Evolutionary conservation across 805 yeast species (phyloP).

Genomic region (Spathaspora boniae): DNA sequence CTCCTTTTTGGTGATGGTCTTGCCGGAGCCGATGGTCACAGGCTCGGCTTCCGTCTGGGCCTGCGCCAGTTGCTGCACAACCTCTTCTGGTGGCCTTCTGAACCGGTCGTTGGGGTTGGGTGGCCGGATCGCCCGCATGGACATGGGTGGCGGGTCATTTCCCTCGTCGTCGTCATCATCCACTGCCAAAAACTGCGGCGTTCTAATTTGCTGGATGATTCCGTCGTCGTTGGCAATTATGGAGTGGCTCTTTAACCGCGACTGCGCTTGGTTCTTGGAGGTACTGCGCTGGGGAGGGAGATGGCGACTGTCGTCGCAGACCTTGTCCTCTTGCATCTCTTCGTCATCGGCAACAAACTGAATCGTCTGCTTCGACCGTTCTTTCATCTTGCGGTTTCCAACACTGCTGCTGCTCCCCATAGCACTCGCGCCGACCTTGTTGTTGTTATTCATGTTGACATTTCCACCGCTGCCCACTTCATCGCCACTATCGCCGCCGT

Average conservation of each 20-base stretch:
- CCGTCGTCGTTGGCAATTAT: slow-evolving; percentile 35
- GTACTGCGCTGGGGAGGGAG: background rate
- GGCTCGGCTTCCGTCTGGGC: background rate
- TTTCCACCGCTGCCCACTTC: too few relatives aligned
- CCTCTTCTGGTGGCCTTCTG: too few relatives aligned
- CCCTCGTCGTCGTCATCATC: slow-evolving; percentile 19
- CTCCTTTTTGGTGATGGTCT: slow-evolving; percentile 28
- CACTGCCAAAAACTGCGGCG: slow-evolving; percentile 30
- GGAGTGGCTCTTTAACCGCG: slow-evolving; percentile 12
- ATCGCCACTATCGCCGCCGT: slow-evolving; percentile 10
- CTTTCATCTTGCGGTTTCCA: too few relatives aligned
- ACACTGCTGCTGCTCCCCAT: slow-evolving; percentile 55
- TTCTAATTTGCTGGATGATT: slow-evolving; percentile 30
- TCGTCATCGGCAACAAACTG: slow-evolving; percentile 50
- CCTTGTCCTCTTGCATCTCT: slow-evolving; percentile 9
- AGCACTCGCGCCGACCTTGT: too few relatives aligned
- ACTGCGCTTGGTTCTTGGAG: background rate
- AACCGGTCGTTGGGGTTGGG: too few relatives aligned
- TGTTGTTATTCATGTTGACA: too few relatives aligned
- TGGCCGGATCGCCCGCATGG: slow-evolving; percentile 12
- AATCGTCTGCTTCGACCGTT: slow-evolving; percentile 63
- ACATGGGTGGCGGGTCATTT: slow-evolving; percentile 15
- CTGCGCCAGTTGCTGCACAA: too few relatives aligned
- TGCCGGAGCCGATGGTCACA: too few relatives aligned
- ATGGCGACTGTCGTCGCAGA: slow-evolving; percentile 9